phyloP scores from a whole-genome alignment of 345 rosid genomes.

The Theobroma cacao region DNA sequence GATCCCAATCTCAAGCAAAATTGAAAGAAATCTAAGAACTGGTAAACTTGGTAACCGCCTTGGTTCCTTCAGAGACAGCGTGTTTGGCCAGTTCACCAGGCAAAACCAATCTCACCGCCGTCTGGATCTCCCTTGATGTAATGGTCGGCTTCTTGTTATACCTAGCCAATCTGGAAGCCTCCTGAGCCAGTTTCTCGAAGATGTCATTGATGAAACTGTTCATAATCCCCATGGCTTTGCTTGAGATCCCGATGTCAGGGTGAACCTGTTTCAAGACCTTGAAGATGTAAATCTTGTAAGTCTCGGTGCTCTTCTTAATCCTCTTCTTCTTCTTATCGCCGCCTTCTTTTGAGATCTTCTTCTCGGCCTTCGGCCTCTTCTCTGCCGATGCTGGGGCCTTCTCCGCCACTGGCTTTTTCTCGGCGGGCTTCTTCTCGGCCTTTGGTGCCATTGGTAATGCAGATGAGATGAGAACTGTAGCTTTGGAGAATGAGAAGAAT shows the following conservation, averaged over 20 bases:
- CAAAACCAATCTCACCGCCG: slow-evolving; percentile 61
- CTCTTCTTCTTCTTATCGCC: slow-evolving; percentile 57
- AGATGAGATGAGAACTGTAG: neutral
- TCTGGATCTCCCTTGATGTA: slow-evolving; percentile 69
- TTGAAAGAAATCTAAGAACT: slow-evolving; percentile 33
- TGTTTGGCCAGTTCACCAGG: slow-evolving; percentile 73
- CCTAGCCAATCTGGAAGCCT: slow-evolving; percentile 57
- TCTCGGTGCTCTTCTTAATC: slow-evolving; percentile 56
- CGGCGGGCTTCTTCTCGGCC: slow-evolving; percentile 53
- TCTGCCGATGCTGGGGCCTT: slow-evolving; percentile 47
- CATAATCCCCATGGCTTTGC: slow-evolving; percentile 78
- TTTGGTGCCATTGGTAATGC: slow-evolving; percentile 44
- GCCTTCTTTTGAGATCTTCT: slow-evolving; percentile 52
- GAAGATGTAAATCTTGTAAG: slow-evolving; percentile 72
- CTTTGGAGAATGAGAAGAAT: neutral
- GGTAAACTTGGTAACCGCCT: slow-evolving; percentile 73
- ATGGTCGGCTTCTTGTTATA: slow-evolving; percentile 74
- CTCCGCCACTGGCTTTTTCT: slow-evolving; percentile 46
- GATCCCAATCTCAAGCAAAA: neutral
- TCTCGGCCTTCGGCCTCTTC: slow-evolving; percentile 63
- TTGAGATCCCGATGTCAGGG: slow-evolving; percentile 58
- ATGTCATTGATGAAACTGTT: slow-evolving; percentile 73
- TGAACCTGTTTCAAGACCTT: slow-evolving; percentile 65
- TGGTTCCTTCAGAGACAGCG: slow-evolving; percentile 66
- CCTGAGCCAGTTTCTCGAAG: slow-evolving; percentile 69